Evolutionary conservation across 768 basidiomycete genomes (phyloP), one percentile per base, ranked within the genome.

Genomic region (Tylopilus sp.): DNA sequence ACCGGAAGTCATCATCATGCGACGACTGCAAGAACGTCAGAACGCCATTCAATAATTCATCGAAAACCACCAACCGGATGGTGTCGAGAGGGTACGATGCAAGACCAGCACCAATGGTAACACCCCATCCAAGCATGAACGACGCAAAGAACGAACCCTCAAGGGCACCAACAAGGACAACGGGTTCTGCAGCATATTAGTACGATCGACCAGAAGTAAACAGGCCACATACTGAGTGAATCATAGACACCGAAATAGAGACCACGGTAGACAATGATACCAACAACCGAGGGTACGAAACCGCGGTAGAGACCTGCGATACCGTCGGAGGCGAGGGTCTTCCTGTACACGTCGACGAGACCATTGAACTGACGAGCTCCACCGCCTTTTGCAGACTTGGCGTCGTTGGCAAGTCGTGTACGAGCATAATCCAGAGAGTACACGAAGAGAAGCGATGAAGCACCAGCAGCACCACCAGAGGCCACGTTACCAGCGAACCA

Each of bases 1-100:
- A 65, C 96, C 97, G 22, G 96, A 98, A 33, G 97, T 98, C 96
- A 98, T 98, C 97, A 99, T 99, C 97, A 99, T 99, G 65, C 97
- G 93, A 87, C 97, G 95, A 87, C 96, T 95, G 64, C n/a, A 60
- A 70, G 13, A 66, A 21, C 65, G 48, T 53, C 48, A 50, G 53
- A 22, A 34, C 21, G 4, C 44, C n/a, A 22, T 24, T 44, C 5
- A 41, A 22, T 10, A 4, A 37, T 38, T 28, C 22, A 29, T 19
- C 2, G 12, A 14, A 37, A 6, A 21, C 4, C 10, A 58, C 70
- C 17, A 10, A 87, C 86, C 88, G 90, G 64, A 93, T 92, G 53
- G 92, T 93, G 69, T 93, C 92, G 51, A 92, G 83, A 74, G 91
- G 92, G 69, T 93, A 93, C 16, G 97, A 98, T 71, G 95, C 95